Base-by-base conservation (phyloP, 768 basidiomycete species). In the Rhodosporidiobolus odoratus region DNA sequence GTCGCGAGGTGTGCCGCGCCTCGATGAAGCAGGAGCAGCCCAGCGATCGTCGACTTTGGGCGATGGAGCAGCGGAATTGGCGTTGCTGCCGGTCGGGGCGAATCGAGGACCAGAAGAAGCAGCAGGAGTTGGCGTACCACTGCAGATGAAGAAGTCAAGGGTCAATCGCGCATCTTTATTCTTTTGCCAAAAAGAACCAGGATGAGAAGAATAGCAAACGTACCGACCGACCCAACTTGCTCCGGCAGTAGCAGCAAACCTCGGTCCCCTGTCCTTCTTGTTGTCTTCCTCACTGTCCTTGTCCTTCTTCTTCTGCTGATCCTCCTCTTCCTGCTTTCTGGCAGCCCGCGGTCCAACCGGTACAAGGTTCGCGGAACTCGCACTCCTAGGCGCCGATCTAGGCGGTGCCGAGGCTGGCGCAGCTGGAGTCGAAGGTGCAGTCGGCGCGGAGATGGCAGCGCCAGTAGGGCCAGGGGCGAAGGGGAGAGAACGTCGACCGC, bases 41-140 rank as follows among this genome's bases (percentile, higher is more conserved):
- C 54, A 56, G 54, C 54, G 54, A 27, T 56, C 54, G 54, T 56
- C 47, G 25, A 61, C 6, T n/a, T n/a, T n/a, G n/a, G n/a, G n/a
- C n/a, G n/a, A n/a, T n/a, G n/a, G n/a, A n/a, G n/a, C n/a, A n/a
- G n/a, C n/a, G n/a, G n/a, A n/a, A n/a, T n/a, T n/a, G n/a, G n/a
- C n/a, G n/a, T n/a, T n/a, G n/a, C n/a, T n/a, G n/a, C n/a, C n/a
- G n/a, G n/a, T n/a, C 7, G 25, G 38, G n/a, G 48, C 25, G 27
- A 52, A 62, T 25, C 50, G 58, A 15, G 41, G 58, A 9, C 58
- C 50, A 50, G 62, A 32, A 12, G 62, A 35, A 4, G 38, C 40
- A 25, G 37, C 8, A 30, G 52, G 37, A 9, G 62, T 13, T 1
- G 62, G 38, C 21, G 53, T 52, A 15, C 62, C 54, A 25, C 32